phyloP scores from a whole-genome alignment of 2,329 filamentous ascomycete genomes.

The Boeremia exigua region DNA sequence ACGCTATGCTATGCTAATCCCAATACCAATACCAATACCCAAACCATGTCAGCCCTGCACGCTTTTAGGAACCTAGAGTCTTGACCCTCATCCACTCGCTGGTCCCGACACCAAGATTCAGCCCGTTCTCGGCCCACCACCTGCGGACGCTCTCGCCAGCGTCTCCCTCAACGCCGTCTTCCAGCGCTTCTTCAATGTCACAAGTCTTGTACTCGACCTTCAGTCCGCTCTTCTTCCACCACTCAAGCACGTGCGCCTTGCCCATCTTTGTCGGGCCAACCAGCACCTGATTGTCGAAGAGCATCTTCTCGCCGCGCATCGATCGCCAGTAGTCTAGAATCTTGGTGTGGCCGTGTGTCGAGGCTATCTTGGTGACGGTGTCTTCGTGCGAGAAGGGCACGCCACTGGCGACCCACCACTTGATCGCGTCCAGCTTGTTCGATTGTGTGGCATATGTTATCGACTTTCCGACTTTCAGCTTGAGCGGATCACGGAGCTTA shows the following conservation, averaged over 20 bases:
- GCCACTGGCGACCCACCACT: constrained; percentile 86
- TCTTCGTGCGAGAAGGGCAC: constrained; percentile 83
- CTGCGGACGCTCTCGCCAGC: constrained; percentile 74
- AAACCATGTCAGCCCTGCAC: background rate
- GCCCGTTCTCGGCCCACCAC: constrained; percentile 88
- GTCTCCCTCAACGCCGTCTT: constrained; percentile 75
- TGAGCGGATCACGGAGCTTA: constrained; percentile 46
- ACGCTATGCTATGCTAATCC: constrained; percentile 14
- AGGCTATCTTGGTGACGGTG: constrained; percentile 81
- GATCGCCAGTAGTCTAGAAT: constrained; percentile 85
- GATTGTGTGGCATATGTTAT: constrained; percentile 84
- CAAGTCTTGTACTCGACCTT: constrained; percentile 92
- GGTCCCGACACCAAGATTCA: constrained; percentile 81
- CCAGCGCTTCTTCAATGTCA: constrained; percentile 92
- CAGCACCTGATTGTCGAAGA: constrained; percentile 82
- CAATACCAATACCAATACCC: background rate
- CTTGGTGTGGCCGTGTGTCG: constrained; percentile 80
- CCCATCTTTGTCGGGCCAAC: constrained; percentile 88
- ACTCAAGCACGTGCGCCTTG: constrained; percentile 83
- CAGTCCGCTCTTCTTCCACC: constrained; percentile 83
- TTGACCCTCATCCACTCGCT: constrained; percentile 90
- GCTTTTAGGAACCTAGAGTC: constrained; percentile 56
- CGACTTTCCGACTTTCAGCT: constrained; percentile 81
- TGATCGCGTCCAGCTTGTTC: constrained; percentile 76
- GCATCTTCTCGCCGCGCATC: constrained; percentile 75